Conservation (phyloP, 2,329 filamentous ascomycete genomes). For the Microascus cirrosus region DNA sequence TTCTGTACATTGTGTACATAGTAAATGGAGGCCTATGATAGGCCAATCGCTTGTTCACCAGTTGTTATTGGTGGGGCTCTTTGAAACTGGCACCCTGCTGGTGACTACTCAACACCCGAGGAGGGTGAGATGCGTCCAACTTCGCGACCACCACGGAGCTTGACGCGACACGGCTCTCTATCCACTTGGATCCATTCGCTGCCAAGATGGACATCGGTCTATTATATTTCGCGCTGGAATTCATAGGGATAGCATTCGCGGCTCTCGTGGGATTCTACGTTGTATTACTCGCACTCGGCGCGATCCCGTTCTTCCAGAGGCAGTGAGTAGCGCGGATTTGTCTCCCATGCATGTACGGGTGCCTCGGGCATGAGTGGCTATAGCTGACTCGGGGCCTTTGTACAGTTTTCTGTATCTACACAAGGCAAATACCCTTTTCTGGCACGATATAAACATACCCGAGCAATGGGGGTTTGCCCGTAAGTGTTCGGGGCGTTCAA, state of each 20-base stretch:
- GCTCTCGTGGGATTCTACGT: constrained; percentile 55
- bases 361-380: neutral
- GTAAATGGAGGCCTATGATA: neutral
- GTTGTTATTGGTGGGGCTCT: too few relatives aligned
- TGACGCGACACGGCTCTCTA: neutral
- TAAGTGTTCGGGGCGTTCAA: constrained; percentile 21
- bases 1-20: too few relatives aligned
- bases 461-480: constrained; percentile 81
- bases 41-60: neutral
- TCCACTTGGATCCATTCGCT: neutral
- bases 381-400: neutral
- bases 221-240: neutral
- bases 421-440: constrained; percentile 61
- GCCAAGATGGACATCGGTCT: neutral
- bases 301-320: constrained; percentile 63
- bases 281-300: constrained; percentile 51
- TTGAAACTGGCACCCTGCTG: too few relatives aligned
- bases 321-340: constrained; percentile 45
- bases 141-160: neutral
- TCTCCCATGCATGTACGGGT: neutral
- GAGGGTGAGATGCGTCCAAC: too few relatives aligned
- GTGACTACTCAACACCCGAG: neutral
- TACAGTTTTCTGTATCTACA: constrained; percentile 73
- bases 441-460: constrained; percentile 62
- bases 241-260: constrained; percentile 22